Evolutionary conservation across 306 rosid species (phyloP).

Genomic region (Cicer bijugum): DNA sequence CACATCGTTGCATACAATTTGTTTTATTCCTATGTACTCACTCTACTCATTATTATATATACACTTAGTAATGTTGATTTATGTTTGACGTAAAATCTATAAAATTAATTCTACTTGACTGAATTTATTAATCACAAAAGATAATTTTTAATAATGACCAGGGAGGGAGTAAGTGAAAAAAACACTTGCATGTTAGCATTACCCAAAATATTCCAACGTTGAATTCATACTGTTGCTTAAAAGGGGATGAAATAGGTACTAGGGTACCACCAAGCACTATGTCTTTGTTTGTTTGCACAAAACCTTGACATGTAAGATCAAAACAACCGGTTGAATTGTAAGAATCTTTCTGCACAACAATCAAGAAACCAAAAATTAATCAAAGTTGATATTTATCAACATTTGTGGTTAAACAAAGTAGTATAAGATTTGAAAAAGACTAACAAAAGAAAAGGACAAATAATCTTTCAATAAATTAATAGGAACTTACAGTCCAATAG

Average conservation of each 20-base stretch:
- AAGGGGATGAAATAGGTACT: conserved; percentile 39
- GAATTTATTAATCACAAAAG: too few species aligned
- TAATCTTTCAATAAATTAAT: not conserved
- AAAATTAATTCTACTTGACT: too few species aligned
- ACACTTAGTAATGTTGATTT: too few species aligned
- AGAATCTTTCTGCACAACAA: conserved; percentile 53
- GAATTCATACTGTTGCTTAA: conserved; percentile 46
- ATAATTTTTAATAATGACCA: too few species aligned
- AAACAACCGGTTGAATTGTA: conserved; percentile 70
- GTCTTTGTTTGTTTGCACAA: conserved; percentile 52
- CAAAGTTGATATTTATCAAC: not conserved
- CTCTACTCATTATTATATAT: too few species aligned
- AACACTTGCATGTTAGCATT: conserved; percentile 2
- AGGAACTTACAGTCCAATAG: conserved; percentile 68
- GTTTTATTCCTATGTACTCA: too few species aligned
- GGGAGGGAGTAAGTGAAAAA: not conserved
- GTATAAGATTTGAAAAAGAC: not conserved
- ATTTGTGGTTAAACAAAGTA: not conserved
- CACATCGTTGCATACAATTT: not conserved
- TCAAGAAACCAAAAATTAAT: not conserved
- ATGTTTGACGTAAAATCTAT: too few species aligned
- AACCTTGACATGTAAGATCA: conserved; percentile 70
- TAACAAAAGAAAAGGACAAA: not conserved
- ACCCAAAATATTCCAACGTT: conserved; percentile 55
- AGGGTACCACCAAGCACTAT: conserved; percentile 55